A percentile compares a stretch with the other conserved stretches of the same genome.
These are phyloP conservation scores for Euphorbia schlechtendalii DNA, from an alignment of 441 rosid species.

Conservation along the genomic window DNA sequence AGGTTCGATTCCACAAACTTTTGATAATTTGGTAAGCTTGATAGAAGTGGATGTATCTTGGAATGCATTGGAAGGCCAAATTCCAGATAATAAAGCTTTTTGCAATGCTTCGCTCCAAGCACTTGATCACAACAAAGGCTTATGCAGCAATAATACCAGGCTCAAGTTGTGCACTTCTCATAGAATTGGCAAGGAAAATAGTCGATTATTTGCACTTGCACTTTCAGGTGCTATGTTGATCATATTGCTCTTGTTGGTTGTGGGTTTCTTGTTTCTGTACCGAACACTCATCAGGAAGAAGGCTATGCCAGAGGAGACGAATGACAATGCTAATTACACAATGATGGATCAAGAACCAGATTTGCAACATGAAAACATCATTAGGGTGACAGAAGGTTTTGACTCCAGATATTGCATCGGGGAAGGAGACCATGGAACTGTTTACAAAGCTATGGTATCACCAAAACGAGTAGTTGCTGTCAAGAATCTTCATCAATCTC, in stretches of 20 bases:
- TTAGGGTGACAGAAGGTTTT: conserved; percentile 1
- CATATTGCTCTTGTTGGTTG: neutral
- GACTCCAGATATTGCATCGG: conserved; percentile 9
- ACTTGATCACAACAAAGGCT: neutral
- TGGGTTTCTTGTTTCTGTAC: neutral
- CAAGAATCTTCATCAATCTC: conserved; percentile 4
- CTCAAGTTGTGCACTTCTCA: neutral
- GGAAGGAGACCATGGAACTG: conserved; percentile 6
- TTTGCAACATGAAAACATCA: neutral
- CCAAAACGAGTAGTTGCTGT: conserved; percentile 5
- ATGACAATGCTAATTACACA: neutral
- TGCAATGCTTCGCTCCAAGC: conserved; percentile 2
- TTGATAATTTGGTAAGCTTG: conserved; percentile 4
- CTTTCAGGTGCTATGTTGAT: neutral
- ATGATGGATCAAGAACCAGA: neutral
- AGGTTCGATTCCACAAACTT: conserved; percentile 6
- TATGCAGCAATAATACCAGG: neutral
- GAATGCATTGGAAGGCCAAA: too few relatives aligned
- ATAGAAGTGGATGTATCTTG: neutral
- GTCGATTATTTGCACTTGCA: neutral
- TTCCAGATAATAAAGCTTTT: too few relatives aligned
- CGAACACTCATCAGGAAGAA: neutral
- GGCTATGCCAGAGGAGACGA: neutral
- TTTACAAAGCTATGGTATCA: conserved; percentile 11
- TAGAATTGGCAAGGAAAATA: neutral